Conservation (phyloP, 768 basidiomycete genomes). For the Panaeolus papilionaceus region DNA sequence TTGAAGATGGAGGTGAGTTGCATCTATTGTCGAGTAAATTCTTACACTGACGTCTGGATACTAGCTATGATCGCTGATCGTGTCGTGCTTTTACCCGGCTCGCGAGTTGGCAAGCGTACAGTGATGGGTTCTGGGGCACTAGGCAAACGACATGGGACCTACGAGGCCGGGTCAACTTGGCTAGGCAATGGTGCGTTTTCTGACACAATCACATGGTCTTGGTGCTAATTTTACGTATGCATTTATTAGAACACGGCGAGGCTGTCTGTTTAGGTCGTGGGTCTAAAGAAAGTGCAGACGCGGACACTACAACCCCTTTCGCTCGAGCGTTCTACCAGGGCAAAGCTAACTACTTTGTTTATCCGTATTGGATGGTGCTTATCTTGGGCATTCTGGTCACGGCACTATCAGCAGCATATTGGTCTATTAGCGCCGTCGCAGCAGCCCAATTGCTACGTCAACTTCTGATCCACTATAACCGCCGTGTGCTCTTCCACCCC, state of each 20-base stretch:
- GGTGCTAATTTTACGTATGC: neutral
- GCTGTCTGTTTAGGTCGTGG: constrained; percentile 43
- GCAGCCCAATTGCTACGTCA: constrained; percentile 45
- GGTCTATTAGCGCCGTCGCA: constrained; percentile 46
- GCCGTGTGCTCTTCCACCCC: constrained; percentile 39
- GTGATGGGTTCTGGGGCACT: constrained; percentile 57
- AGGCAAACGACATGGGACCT: constrained; percentile 45
- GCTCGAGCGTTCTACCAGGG: constrained; percentile 49
- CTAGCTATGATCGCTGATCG: constrained; percentile 58
- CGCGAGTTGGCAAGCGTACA: constrained; percentile 43
- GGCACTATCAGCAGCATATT: constrained; percentile 44
- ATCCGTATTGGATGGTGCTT: constrained; percentile 44
- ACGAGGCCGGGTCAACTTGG: constrained; percentile 52
- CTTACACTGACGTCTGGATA: constrained; percentile 13
- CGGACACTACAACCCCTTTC: constrained; percentile 46
- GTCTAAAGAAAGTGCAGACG: constrained; percentile 30
- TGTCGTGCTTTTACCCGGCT: constrained; percentile 50
- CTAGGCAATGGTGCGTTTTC: constrained; percentile 47
- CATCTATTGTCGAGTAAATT: neutral
- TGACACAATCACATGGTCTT: too few species aligned
- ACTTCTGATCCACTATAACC: constrained; percentile 36
- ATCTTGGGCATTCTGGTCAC: constrained; percentile 44
- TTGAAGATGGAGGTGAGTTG: constrained; percentile 45
- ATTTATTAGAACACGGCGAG: constrained; percentile 41
- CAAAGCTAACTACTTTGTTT: constrained; percentile 46